Evolutionary conservation across 495 filamentous ascomycete genomes (phyloP).

Genomic region (Xylaria grammica): DNA sequence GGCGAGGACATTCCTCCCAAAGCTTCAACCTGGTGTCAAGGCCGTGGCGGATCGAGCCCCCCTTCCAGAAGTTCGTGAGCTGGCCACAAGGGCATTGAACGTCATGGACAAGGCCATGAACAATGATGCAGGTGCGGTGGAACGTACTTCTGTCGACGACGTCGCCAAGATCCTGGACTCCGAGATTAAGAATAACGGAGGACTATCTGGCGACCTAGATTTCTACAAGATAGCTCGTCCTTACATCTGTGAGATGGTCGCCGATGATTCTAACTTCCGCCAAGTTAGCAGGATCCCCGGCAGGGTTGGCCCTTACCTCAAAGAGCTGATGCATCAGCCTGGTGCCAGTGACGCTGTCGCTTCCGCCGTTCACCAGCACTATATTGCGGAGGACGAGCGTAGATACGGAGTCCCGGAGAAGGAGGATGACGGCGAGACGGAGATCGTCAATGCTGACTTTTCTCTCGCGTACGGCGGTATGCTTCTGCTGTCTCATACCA

Average conservation of each 20-base stretch:
- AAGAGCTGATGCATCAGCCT: conserved; percentile 64
- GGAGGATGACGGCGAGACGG: conserved; percentile 80
- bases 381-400: conserved; percentile 79
- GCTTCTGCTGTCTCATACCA: conserved; percentile 96
- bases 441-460: conserved; percentile 98
- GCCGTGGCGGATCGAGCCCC: conserved; percentile 84
- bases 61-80: conserved; percentile 90
- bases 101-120: conserved; percentile 96
- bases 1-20: conserved; percentile 93
- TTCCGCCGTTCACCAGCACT: conserved; percentile 69
- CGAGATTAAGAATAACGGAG: conserved; percentile 72
- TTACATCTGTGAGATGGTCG: conserved; percentile 85
- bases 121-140: conserved; percentile 69
- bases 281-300: conserved; percentile 71
- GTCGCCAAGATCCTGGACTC: conserved; percentile 75
- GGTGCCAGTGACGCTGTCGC: conserved; percentile 64
- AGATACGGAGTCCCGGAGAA: conserved; percentile 85
- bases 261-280: conserved; percentile 86
- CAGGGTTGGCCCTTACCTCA: conserved; percentile 74
- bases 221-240: conserved; percentile 69
- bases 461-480: conserved; percentile 98
- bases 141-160: conserved; percentile 73
- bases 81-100: conserved; percentile 79
- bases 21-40: conserved; percentile 93
- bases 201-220: conserved; percentile 64